phyloP scores from a whole-genome alignment of 139 green algal genomes.

The Edaphochlamys debaryana region DNA sequence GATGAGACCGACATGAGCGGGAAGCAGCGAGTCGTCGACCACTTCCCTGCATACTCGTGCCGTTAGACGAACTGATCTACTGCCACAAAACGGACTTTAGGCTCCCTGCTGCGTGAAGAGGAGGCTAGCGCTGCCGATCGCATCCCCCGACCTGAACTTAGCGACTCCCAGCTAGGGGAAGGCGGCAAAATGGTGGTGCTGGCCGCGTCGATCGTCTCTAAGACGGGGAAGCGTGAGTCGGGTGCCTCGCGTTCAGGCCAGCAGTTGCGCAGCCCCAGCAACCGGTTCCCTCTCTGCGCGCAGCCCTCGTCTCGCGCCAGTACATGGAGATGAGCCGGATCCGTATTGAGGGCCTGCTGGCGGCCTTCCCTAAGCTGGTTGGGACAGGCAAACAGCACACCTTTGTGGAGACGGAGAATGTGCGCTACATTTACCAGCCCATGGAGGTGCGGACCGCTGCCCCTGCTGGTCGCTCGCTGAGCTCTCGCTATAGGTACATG shows the following conservation, averaged over 20 bases:
- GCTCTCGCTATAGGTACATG: not conserved
- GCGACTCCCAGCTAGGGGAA: no score
- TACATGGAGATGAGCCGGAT: conserved; percentile 99
- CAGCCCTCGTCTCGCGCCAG: conserved; percentile 97
- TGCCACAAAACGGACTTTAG: no score
- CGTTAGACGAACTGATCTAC: no score
- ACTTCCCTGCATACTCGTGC: no score
- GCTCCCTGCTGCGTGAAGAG: no score
- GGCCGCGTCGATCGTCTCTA: conserved; percentile 89
- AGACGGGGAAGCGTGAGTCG: conserved; percentile 89
- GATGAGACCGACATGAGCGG: no score
- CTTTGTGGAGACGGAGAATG: conserved; percentile 99
- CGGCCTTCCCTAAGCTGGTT: conserved; percentile 98
- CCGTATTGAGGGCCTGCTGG: conserved; percentile 97
- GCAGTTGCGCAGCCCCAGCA: conserved; percentile 7
- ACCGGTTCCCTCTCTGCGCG: conserved; percentile 1
- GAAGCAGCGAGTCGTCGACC: no score
- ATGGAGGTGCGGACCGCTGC: conserved; percentile 82
- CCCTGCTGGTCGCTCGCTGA: not conserved
- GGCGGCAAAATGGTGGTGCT: conserved; percentile 88
- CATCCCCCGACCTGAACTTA: no score
- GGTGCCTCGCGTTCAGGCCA: not conserved
- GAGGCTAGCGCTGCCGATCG: no score
- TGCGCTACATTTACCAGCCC: conserved; percentile 99
- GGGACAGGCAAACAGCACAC: conserved; percentile 97